These are phyloP conservation scores for Boletus rufocinnamomeus DNA, from an alignment of 768 basidiomycete genomes.

Conservation along the genomic window DNA sequence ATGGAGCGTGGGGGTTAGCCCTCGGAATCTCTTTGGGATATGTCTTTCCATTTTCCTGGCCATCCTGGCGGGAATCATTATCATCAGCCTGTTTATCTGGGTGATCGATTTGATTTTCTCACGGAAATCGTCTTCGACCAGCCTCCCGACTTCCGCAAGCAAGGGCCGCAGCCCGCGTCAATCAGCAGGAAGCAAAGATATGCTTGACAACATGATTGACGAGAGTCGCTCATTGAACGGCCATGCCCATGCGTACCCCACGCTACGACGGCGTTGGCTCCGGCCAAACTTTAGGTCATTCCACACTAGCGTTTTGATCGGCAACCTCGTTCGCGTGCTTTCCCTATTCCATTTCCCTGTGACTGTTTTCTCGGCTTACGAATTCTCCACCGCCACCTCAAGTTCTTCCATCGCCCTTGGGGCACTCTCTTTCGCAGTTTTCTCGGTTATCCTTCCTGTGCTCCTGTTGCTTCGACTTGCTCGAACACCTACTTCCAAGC, in stretches of 20 bases:
- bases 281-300: conserved; percentile 71
- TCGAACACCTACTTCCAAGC: conserved; percentile 79
- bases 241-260: conserved; percentile 24
- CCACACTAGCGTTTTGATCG: conserved; percentile 79
- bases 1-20: conserved; percentile 77
- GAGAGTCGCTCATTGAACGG: conserved; percentile 35
- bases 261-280: conserved; percentile 35
- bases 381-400: conserved; percentile 46
- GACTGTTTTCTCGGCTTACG: conserved; percentile 86
- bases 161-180: conserved; percentile 43
- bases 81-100: conserved; percentile 73
- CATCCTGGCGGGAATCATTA: conserved; percentile 71
- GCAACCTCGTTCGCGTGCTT: conserved; percentile 89
- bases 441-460: conserved; percentile 78
- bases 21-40: conserved; percentile 78
- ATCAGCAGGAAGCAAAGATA: conserved; percentile 52
- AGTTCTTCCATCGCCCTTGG: conserved; percentile 74
- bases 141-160: conserved; percentile 22
- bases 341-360: conserved; percentile 94
- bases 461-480: conserved; percentile 77
- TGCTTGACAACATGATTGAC: conserved; percentile 40
- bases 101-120: conserved; percentile 58
- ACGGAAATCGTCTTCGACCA: conserved; percentile 20
- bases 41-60: conserved; percentile 83
- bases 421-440: conserved; percentile 73